Percentiles rank a stretch among this genome's conserved stretches.
phyloP scores from a whole-genome alignment of 768 basidiomycete genomes.

The Trametes punicea region DNA sequence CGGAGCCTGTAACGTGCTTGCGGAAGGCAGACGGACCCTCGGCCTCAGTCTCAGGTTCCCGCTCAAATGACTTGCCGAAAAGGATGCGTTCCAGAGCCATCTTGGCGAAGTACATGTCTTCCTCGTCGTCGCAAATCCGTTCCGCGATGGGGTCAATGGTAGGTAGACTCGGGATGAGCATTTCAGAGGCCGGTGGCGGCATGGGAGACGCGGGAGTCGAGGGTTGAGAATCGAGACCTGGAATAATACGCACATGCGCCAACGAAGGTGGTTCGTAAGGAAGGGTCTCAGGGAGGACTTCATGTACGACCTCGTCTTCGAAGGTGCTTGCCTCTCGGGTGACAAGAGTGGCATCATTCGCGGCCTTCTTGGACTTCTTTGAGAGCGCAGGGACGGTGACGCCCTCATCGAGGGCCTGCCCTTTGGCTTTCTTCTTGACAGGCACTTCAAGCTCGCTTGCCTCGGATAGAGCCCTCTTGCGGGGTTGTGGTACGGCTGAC shows the following conservation, averaged over 20 bases:
- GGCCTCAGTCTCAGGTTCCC: conserved; percentile 26
- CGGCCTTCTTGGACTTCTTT: conserved; percentile 35
- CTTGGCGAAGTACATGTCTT: conserved; percentile 80
- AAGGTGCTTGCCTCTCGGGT: conserved; percentile 5
- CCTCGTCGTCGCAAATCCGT: conserved; percentile 79
- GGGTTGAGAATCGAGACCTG: conserved; percentile 42
- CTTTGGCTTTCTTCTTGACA: conserved; percentile 41
- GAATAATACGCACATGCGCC: conserved; percentile 46
- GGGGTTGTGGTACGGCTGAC: conserved; percentile 4
- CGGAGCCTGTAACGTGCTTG: conserved; percentile 79
- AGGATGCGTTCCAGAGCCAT: conserved; percentile 47
- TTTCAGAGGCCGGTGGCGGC: conserved; percentile 30
- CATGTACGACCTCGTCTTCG: conserved; percentile 38
- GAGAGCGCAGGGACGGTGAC: conserved; percentile 11
- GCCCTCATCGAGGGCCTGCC: conserved; percentile 16
- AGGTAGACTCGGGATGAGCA: conserved; percentile 42
- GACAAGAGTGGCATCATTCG: conserved; percentile 34
- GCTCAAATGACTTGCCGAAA: conserved; percentile 24
- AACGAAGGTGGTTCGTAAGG: conserved; percentile 50
- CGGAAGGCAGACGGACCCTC: conserved; percentile 55
- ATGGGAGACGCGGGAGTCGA: conserved; percentile 51
- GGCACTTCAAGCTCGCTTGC: conserved; percentile 38
- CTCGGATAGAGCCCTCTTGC: conserved; percentile 30
- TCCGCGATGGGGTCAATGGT: conserved; percentile 48
- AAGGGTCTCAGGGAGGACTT: conserved; percentile 48